Evolutionary conservation across 106 monocot genomes (phyloP), one percentile per base, ranked within the genome.

Genomic region (Dendrobium catenatum): DNA sequence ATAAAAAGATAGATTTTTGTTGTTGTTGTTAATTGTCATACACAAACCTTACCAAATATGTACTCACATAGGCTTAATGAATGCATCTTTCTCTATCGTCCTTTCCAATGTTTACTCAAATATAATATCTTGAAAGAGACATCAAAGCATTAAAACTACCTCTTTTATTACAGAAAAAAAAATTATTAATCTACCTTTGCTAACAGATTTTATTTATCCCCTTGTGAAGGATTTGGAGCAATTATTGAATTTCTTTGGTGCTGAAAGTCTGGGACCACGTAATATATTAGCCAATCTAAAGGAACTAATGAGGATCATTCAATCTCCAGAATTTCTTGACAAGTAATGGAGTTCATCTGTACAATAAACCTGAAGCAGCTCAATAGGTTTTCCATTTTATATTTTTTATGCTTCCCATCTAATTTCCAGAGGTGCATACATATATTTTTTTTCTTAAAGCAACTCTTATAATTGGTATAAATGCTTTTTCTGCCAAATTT

Each of bases 251-350:
- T 88, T 79, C 86, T 75, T 95, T 55, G 95, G 93, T 31, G 88
- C 82, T 16, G 86, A 95, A 76, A 99, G 95, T 76, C 78, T 91
- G 88, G 99, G 99, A 24, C 95, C 95, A 27, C 80, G 91, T 47
- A 91, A 95, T 78, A 77, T 95, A 58, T 86, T 99, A 61, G 85
- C 90, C 43, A 99, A 99, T 76, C 79, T 99, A 79, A 91, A 84
- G 81, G 90, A 93, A 79, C 88, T 99, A 68, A 77, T 85, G 73
- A 82, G 81, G 42, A 93, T 95, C 33, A 80, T 95, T 81, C 89
- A 66, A 61, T 87, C 93, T 17, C 48, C 59, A 16, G 88, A 88
- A 40, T 94, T 83, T 79, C 81, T 90, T 82, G 85, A 88, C 75
- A 75, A 72, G 19, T 92, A 82, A 92, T 26, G 6, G 18, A 42